Evolutionary conservation across 768 basidiomycete species (phyloP), one percentile per base, ranked within the genome.

Genomic region (Pholiota molesta): DNA sequence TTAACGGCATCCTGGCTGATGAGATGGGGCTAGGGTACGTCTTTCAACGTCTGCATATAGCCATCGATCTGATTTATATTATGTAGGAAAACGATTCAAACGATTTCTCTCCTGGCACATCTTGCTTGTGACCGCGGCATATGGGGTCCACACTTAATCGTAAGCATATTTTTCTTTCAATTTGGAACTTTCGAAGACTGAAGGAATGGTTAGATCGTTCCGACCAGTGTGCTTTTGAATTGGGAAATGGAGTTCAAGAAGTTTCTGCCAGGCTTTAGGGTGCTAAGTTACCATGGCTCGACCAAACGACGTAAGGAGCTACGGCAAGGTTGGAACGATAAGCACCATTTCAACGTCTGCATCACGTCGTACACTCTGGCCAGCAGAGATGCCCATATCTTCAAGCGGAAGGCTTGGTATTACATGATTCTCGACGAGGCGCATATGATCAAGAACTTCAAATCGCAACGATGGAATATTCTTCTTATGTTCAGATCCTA

Each of bases 201-300:
- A 37, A 79, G 77, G 17, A 57, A 59, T 39, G 29, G 52, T 1
- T 67, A 89, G 87, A 87, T 97, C 68, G 92, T 89, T 60, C 97
- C 97, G 0, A 93, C 97, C 10, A 94, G 94, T 59, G 97, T 99
- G 17, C 79, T 99, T 45, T 79, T 97, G 59, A 97, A 97, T 73
- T 98, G 95, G 96, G 90, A 93, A 71, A 91, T 94, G 89, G 96
- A 98, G 72, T 97, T 97, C 79, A 92, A 94, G 72, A 96, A 95
- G 72, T 97, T 98, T 73, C 81, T 94, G 0, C 96, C 96, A 0
- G 91, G 92, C 1, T 94, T 95, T 77, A 87, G 85, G 62, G 86
- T 91, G 55, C 74, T 97, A 37, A 91, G 91, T 70, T 99, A 99
- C 71, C 92, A 98, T 69, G 97, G 97, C 28, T 86, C 81, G 52